Evolutionary conservation across 192 early-diverging fungal genomes (phyloP), one percentile per base, ranked within the genome.

Genomic region (Podila epicladia): DNA sequence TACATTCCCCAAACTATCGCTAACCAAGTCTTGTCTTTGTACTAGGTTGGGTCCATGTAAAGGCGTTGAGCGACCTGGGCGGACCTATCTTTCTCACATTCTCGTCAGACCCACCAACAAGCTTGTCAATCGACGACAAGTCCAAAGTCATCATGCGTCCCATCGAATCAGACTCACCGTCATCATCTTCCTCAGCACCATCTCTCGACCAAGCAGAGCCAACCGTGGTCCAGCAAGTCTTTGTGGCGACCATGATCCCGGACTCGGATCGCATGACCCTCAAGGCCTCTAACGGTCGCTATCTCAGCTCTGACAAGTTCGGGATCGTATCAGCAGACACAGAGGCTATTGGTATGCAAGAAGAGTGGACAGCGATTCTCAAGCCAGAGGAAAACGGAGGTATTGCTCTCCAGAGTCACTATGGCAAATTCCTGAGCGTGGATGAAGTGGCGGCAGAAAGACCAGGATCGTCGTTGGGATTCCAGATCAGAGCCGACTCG

Each of bases 301-400:
- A 94, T 75, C 82, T 95, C 17, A 83, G 90, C 22, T 85, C 87
- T 5, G 95, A 96, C 86, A 93, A 94, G 57, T 92, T 96, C 80
- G 95, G 94, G 9, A 87, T 92, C n/a, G 92, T 94, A 7, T 67
- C 84, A 7, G 89, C 88, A 28, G 90, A 92, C 22, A 67, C 82
- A 32, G 93, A 95, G 67, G 95, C 94, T 0, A 92, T 95, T 38
- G 92, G 94, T 1, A 91, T 89, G n/a, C 82, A 86, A 50, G 94
- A 96, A 71, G 95, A 95, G 76, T 95, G 92, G 93, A 86, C 85
- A 41, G 86, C 91, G 9, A 75, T 89, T 17, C 62, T 92, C 20
- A 75, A 71, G 22, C 28, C 67, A 4, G 79, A 85, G 33, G 50
- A 68, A n/a, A 92, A 94, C 17, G 92, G 90, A 28, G 95, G 94